Evolutionary conservation across 208 protist species (phyloP), one percentile per base, ranked within the genome.

Genomic region (Trypanosoma vivax): DNA sequence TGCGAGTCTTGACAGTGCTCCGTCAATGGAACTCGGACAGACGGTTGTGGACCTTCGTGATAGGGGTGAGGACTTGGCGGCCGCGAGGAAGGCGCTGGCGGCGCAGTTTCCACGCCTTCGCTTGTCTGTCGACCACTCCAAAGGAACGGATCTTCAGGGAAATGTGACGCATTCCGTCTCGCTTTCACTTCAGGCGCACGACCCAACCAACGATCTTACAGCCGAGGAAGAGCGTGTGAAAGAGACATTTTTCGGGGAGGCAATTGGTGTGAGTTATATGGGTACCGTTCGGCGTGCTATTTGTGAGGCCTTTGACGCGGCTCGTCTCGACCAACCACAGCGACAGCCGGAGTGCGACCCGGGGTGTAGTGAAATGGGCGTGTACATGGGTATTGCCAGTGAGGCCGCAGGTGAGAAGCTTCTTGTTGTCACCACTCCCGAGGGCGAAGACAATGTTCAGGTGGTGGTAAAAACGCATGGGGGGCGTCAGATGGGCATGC

Each of bases 161-260:
- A 60, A 38, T 1, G 41, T 65, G n/a, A 80, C 80, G 33, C 82
- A 90, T 46, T 77, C 79, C 21, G 48, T 87, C 30, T 65, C 63
- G 9, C 66, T 87, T 3, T 56, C 54, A 2, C 56, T 93, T 21
- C 40, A 50, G 27, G 21, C 24, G 33, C 9, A 31, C 21, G 16
- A n/a, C 5, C 10, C 23, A 41, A 13, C 2, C 21, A n/a, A 40
- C 9, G 7, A 52, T 42, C 41, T 67, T 21, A 46, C 50, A 13
- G 9, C 18, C 2, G 64, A 70, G 0, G 67, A 79, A 47, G 37
- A 64, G 37, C 38, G 14, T 0, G 70, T 73, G 5, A 56, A 83
- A 19, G 37, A 59, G 11, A 39, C 29, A 11, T 88, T 93, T 58
- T 60, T 63, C 9, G 86, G 86, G 3, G 76, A 88, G 39, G 46